Base-by-base conservation (phyloP, 345 rosid genomes). In the Clausena lansium region DNA sequence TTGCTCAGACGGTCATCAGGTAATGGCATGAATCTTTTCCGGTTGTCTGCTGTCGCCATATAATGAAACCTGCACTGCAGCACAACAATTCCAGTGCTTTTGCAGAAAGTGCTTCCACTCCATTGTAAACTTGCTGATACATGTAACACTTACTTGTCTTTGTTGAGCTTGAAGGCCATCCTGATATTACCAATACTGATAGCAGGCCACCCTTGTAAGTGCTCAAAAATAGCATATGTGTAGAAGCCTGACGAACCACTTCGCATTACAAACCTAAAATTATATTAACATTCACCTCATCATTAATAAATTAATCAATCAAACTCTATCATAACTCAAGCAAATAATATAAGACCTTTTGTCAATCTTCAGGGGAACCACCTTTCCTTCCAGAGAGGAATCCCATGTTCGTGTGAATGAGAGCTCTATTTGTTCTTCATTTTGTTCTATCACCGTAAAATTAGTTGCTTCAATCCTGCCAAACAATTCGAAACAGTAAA, bases 1-100 rank as follows among this genome's bases (percentile, higher is more conserved):
- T 83, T 83, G 1, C 93, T 86, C 13, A 67, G 65, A 41, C 97
- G 88, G 81, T 95, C 98, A 65, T 91, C 98, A 1, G 97, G 98
- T 25, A 88, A 64, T 22, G 99, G 98, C 99, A 95, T 92, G 80
- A 68, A 71, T 81, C 99, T 88, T 59, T 90, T 93, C 61, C 97
- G 88, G 65, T 91, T 87, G 78, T 88, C 93, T 59, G 97, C 88
- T 70, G 92, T 75, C 0, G 90, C 94, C 98, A 93, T 92, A 79
- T 90, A 93, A 76, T 81, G 92, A 86, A 95, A 93, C 88, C 98
- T 71, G 67, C 20, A 11, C 66, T 28, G 20, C 57, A 52, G 20
- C 6, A 62, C 22, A 15, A 28, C 9, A 30, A 9, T 32, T 64
- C 9, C 33, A 27, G 41, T 64, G 35, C 39, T 32, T 63, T 7